These are phyloP conservation scores for Pestalotiopsis sp. DNA, from an alignment of 2,329 filamentous ascomycete species.

Conservation along the genomic window DNA sequence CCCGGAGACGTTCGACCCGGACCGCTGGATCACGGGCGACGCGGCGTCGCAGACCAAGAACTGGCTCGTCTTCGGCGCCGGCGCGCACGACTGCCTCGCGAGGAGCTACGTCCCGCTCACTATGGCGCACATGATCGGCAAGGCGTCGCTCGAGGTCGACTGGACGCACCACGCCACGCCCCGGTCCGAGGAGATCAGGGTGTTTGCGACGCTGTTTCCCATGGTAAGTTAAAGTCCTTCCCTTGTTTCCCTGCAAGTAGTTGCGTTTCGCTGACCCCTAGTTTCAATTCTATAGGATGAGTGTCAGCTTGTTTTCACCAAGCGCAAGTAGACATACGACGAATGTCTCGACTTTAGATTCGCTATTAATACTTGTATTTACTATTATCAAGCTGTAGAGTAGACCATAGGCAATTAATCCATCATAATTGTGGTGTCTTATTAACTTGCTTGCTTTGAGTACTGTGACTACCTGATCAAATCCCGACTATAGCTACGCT, in stretches of 20 bases:
- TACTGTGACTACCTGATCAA: not conserved
- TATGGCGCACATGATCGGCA: slow-evolving; percentile 55
- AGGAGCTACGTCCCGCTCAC: slow-evolving; percentile 50
- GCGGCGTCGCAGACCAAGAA: slow-evolving; percentile 53
- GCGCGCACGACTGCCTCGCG: slow-evolving; percentile 52
- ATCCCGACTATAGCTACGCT: not conserved
- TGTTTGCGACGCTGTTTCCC: slow-evolving; percentile 51
- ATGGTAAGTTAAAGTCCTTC: slow-evolving; percentile 37
- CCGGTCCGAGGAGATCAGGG: slow-evolving; percentile 50
- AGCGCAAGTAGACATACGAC: slow-evolving; percentile 20
- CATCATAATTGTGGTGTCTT: not conserved
- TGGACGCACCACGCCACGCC: slow-evolving; percentile 51
- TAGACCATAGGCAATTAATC: not conserved
- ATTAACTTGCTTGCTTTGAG: not conserved
- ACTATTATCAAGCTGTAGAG: not conserved
- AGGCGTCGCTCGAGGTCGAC: slow-evolving; percentile 50
- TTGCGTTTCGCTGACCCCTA: no score
- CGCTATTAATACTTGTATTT: not conserved
- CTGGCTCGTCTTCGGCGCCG: slow-evolving; percentile 55
- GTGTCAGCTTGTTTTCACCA: slow-evolving; percentile 37
- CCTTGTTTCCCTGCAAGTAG: not conserved
- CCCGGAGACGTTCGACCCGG: slow-evolving; percentile 49
- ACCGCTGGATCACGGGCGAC: slow-evolving; percentile 54
- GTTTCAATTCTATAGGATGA: slow-evolving; percentile 22
- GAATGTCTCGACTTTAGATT: not conserved